Percentiles rank a stretch among this genome's conserved stretches.
Conservation (phyloP, 768 basidiomycete species). For the Hemileccinum rubropunctum region DNA sequence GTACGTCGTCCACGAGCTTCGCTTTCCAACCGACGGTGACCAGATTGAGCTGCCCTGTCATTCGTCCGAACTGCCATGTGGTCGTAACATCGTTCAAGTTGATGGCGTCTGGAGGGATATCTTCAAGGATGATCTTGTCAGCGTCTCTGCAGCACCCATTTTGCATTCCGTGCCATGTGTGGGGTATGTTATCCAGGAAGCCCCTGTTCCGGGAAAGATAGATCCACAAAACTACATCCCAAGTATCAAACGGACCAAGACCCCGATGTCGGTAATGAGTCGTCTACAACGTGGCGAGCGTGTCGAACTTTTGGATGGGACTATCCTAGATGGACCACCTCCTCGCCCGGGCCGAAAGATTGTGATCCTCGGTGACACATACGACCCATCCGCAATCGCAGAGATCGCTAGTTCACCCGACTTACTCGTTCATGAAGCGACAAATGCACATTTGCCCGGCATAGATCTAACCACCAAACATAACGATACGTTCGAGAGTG, state of each 20-base stretch:
- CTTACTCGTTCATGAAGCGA: slow-evolving; percentile 84
- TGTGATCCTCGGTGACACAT: slow-evolving; percentile 83
- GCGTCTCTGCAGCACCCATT: slow-evolving; percentile 77
- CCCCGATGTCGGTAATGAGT: slow-evolving; percentile 65
- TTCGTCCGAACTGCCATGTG: slow-evolving; percentile 52
- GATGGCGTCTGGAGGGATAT: slow-evolving; percentile 68
- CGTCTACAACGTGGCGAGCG: slow-evolving; percentile 63
- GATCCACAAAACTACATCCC: slow-evolving; percentile 65
- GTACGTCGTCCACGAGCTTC: slow-evolving; percentile 84
- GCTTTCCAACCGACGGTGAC: slow-evolving; percentile 56
- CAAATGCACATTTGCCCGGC: slow-evolving; percentile 77
- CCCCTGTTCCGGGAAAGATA: slow-evolving; percentile 73
- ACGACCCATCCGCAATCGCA: slow-evolving; percentile 67
- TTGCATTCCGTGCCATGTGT: slow-evolving; percentile 78
- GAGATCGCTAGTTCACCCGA: slow-evolving; percentile 63
- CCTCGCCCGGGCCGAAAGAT: slow-evolving; percentile 71
- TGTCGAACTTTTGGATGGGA: slow-evolving; percentile 68
- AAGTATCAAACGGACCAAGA: slow-evolving; percentile 65
- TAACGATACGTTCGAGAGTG: slow-evolving; percentile 56
- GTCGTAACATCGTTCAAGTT: slow-evolving; percentile 59
- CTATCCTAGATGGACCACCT: slow-evolving; percentile 62
- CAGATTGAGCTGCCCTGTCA: slow-evolving; percentile 45
- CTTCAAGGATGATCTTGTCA: slow-evolving; percentile 51
- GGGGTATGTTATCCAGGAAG: slow-evolving; percentile 73
- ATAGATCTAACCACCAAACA: slow-evolving; percentile 59